Conservation (phyloP, 2,329 filamentous ascomycete genomes). For the Phoma herbarum region DNA sequence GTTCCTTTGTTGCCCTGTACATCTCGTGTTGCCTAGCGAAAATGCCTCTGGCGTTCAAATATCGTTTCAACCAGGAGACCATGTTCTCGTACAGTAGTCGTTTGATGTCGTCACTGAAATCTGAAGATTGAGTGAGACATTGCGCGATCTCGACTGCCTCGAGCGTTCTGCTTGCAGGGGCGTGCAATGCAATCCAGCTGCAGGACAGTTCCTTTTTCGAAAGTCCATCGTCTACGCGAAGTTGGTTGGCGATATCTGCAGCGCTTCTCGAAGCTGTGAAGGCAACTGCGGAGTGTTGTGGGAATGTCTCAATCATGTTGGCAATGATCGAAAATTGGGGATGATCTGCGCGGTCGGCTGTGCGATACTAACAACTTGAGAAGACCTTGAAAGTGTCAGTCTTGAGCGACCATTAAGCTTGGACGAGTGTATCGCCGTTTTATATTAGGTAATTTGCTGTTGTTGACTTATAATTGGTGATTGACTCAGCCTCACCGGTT, state of each 20-base stretch:
- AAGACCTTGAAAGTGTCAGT: not conserved
- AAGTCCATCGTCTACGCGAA: not conserved
- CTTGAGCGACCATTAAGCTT: too few relatives aligned
- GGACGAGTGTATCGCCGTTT: too few relatives aligned
- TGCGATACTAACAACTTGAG: too few relatives aligned
- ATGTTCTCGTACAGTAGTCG: not conserved
- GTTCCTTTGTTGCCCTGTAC: not conserved
- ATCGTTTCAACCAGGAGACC: not conserved
- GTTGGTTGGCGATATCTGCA: not conserved
- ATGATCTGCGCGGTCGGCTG: too few relatives aligned
- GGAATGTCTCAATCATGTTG: not conserved
- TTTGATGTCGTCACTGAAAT: not conserved
- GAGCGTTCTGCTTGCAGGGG: not conserved
- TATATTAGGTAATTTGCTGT: not conserved
- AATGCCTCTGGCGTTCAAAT: not conserved
- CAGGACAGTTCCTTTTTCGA: not conserved
- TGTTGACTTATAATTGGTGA: not conserved
- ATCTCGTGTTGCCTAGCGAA: not conserved
- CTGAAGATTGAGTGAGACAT: not conserved
- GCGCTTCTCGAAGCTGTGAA: not conserved
- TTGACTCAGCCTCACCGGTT: not conserved
- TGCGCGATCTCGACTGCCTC: not conserved
- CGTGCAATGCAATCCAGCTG: constrained; percentile 1
- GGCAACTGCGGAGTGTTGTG: not conserved
- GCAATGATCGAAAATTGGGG: too few relatives aligned